These are phyloP conservation scores for Neohortaea acidophila DNA, from an alignment of 495 filamentous ascomycete species.

Conservation along the genomic window DNA sequence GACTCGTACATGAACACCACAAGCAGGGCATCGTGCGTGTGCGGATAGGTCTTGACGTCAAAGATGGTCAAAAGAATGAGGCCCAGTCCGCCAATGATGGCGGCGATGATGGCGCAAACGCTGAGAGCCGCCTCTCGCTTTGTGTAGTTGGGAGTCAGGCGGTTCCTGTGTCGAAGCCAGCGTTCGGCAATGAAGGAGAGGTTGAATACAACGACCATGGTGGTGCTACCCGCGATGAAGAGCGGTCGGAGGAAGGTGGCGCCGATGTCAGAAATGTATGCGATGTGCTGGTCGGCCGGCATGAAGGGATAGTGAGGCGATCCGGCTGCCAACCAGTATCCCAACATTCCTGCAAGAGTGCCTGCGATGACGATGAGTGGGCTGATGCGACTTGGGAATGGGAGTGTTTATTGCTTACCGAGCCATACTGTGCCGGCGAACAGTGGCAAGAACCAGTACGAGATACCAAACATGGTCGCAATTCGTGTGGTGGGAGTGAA, in stretches of 20 bases:
- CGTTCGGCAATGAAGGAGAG: slow-evolving; percentile 66
- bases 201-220: slow-evolving; percentile 76
- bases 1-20: slow-evolving; percentile 59
- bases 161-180: slow-evolving; percentile 62
- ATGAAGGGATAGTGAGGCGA: slow-evolving; percentile 50
- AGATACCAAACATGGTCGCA: slow-evolving; percentile 18
- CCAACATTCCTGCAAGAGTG: slow-evolving; percentile 55
- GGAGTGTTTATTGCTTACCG: slow-evolving; percentile 4
- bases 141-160: slow-evolving; percentile 55
- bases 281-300: slow-evolving; percentile 49
- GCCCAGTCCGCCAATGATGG: slow-evolving; percentile 58
- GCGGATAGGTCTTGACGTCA: slow-evolving; percentile 53
- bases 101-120: slow-evolving; percentile 52
- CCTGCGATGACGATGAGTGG: slow-evolving; percentile 32
- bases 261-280: slow-evolving; percentile 54
- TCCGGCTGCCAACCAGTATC: slow-evolving; percentile 50
- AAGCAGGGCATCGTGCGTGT: slow-evolving; percentile 62
- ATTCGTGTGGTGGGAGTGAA: not conserved
- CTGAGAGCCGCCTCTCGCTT: slow-evolving; percentile 54
- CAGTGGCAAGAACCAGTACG: slow-evolving; percentile 19
- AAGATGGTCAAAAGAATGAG: slow-evolving; percentile 73
- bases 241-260: slow-evolving; percentile 62
- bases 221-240: slow-evolving; percentile 64
- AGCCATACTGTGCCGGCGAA: slow-evolving; percentile 18
- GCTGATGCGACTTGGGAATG: too few relatives aligned